These are phyloP conservation scores for Boletus rex-veris DNA, from an alignment of 768 basidiomycete genomes.

Conservation along the genomic window DNA sequence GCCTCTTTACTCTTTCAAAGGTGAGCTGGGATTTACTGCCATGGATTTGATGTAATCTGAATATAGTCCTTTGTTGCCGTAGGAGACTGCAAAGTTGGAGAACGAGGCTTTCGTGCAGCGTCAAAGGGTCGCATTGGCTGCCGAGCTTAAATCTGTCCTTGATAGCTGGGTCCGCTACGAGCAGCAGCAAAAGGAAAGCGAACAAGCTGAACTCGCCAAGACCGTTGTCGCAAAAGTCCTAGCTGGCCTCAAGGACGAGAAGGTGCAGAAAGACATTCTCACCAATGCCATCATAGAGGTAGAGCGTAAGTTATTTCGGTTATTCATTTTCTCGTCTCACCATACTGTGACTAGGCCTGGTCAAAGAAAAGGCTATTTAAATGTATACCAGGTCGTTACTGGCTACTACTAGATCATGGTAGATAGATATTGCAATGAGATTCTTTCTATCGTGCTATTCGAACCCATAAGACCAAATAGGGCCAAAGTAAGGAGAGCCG, in stretches of 20 bases:
- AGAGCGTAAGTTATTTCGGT: conserved; percentile 69
- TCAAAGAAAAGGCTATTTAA: conserved; percentile 91
- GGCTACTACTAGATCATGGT: conserved; percentile 32
- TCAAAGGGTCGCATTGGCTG: conserved; percentile 81
- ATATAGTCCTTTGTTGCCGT: neutral
- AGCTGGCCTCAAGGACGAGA: conserved; percentile 79
- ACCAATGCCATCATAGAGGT: conserved; percentile 78
- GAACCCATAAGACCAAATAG: conserved; percentile 15
- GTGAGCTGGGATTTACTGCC: conserved; percentile 34
- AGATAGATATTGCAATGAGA: conserved; percentile 12
- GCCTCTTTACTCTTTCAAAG: conserved; percentile 90
- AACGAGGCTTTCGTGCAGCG: conserved; percentile 84
- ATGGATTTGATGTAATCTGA: neutral
- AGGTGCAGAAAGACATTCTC: conserved; percentile 83
- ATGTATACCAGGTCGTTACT: conserved; percentile 7
- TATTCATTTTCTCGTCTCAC: neutral
- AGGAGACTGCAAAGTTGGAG: conserved; percentile 94
- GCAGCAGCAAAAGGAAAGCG: conserved; percentile 93
- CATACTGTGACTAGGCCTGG: conserved; percentile 57
- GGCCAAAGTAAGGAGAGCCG: conserved; percentile 31
- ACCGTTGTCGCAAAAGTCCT: conserved; percentile 86
- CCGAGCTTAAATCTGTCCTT: conserved; percentile 90
- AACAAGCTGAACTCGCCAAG: conserved; percentile 90
- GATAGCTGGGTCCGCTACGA: conserved; percentile 99
- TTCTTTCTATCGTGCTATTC: conserved; percentile 5